Base-by-base conservation (phyloP, 2,329 filamentous ascomycete genomes). In the Stagonosporopsis tanaceti region DNA sequence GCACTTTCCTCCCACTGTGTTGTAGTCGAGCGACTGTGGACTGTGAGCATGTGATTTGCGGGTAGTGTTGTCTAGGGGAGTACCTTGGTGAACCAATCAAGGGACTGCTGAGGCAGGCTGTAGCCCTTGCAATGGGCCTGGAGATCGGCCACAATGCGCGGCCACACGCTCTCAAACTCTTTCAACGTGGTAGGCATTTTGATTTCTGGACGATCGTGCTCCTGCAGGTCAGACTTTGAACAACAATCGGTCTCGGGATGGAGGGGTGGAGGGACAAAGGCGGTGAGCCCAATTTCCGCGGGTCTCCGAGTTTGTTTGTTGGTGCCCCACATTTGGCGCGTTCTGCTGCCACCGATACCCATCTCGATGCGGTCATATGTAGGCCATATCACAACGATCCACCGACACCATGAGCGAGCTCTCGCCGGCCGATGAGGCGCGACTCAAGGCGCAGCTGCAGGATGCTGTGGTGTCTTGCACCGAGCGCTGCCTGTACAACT, bases 1-100 rank as follows among this genome's bases (percentile, higher is more conserved):
- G 83, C 93, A 97, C 84, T 99, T 99, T 76, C 95, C 95, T 68
- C 95, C 95, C 51, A 95, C 82, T 6, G 92, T 87, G 81, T 99
- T 99, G 81, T 87, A 85, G 75, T 93, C 86, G 71, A 98, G 85
- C 61, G 85, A 89, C 92, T 97, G 30, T 50, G 15, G 15, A 15
- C 4, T 22, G 42, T 71, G 53, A 73, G 63, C 55, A 50, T 60
- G 52, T 38, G 53, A 51, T 48, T 30, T 47, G 28, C 11, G 35
- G 41, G 50, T 50, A 25, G 47, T 30, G 22, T 55, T 40, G 20
- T 45, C 28, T 28, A 50, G 53, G 40, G 22, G 47, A 41, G 42
- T 76, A 95, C 93, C 81, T 88, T 86, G 78, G 92, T 88, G 79
- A 92, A 93, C 94, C 94, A 98, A 70, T 91, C 85, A 58, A 94